These are phyloP conservation scores for Sclerotinia subarctica DNA, from an alignment of 2,329 filamentous ascomycete species.

Conservation along the genomic window DNA sequence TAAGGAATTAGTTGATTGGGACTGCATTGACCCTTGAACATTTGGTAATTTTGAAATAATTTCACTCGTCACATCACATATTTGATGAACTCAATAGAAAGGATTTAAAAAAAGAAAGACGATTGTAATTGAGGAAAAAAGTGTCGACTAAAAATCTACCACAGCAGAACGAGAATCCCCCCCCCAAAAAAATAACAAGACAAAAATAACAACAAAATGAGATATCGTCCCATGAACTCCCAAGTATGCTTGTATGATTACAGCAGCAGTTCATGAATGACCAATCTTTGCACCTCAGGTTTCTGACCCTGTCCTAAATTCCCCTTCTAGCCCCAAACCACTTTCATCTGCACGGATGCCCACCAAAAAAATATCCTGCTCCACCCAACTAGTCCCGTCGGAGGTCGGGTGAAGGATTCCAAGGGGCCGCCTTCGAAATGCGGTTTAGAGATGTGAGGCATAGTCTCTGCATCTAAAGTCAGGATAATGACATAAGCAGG, in stretches of 20 bases:
- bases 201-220: conserved; percentile 13
- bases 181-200: conserved; percentile 2
- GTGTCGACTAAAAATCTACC: conserved; percentile 20
- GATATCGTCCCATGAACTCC: conserved; percentile 20
- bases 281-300: conserved; percentile 4
- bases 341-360: conserved; percentile 12
- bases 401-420: conserved; percentile 14
- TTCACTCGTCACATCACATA: conserved; percentile 12
- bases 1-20: not conserved
- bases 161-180: conserved; percentile 19
- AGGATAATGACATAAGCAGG: not conserved
- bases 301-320: not conserved
- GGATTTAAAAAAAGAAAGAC: not conserved
- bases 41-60: not conserved
- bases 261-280: conserved; percentile 18
- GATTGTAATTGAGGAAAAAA: conserved; percentile 15
- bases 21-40: not conserved
- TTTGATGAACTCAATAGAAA: not conserved
- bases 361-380: conserved; percentile 12
- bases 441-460: conserved; percentile 9
- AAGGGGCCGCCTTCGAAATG: conserved; percentile 4
- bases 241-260: conserved; percentile 22
- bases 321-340: conserved; percentile 14
- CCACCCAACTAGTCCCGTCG: conserved; percentile 12
- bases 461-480: conserved; percentile 7